Base-by-base conservation (phyloP, 2,329 filamentous ascomycete species). In the Calonectria hongkongensis region DNA sequence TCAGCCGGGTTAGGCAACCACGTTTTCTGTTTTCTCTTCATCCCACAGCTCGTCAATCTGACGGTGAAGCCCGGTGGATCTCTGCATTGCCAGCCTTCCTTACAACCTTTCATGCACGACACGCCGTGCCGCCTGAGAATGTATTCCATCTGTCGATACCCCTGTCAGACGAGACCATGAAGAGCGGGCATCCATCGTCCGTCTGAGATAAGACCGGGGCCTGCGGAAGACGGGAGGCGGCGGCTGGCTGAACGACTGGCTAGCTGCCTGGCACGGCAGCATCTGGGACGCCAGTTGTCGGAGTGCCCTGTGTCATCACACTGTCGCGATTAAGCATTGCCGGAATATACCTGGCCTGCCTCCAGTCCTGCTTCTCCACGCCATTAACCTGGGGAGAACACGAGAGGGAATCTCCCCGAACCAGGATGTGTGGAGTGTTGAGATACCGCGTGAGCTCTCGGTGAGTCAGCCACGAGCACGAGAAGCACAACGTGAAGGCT, bases 51-150 rank as follows among this genome's bases (percentile, higher is more conserved):
- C 48, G 56, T 64, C 56, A 71, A 71, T 71, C 70, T 71, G 66
- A 71, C 70, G 70, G 70, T 71, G 70, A 71, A 71, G 70, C 70
- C 70, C 39, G 25, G 64, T 43, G 28, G 39, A 69, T 51, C 54
- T 45, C 43, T 62, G 45, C 33, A 62, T 63, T 60, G 36, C 54
- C 58, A 69, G 33, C 63, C 21, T 50, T 36, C 58, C 47, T 15
- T 48, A 63, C 67, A 51, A 39, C 47, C 30, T 30, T 62, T 68
- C 41, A 50, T 68, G 54, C 43, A 47, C 41, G 28, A 60, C 51
- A 58, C 48, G 25, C 36, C 39, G 58, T 45, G 18, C 15, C 21
- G 28, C 36, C 8, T 21, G 56, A 63, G 47, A 71, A 48, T 51
- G n/a, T 15, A 62, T 66, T 28, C 68, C 64, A 48, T 62, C 18